phyloP scores from a whole-genome alignment of 2,329 filamentous ascomycete species.

The Aspergillaceae sp. region DNA sequence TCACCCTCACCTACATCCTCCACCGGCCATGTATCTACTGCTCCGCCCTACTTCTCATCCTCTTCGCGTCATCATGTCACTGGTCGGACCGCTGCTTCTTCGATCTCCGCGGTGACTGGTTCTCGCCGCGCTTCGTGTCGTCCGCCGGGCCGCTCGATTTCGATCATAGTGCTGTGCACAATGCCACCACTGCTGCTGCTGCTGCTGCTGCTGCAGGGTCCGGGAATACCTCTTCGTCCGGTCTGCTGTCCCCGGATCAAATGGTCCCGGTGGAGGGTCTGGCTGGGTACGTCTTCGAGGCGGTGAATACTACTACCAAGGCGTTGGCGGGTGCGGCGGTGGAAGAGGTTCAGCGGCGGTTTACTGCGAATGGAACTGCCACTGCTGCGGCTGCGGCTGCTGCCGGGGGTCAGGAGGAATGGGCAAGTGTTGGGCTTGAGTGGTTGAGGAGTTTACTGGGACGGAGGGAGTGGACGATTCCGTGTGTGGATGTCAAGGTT shows the following conservation, averaged over 20 bases:
- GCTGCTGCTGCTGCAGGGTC: background rate
- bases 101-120: slow-evolving; percentile 88
- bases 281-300: slow-evolving; percentile 32
- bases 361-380: slow-evolving; percentile 16
- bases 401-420: slow-evolving; percentile 44
- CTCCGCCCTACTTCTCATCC: slow-evolving; percentile 86
- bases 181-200: background rate
- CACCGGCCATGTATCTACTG: slow-evolving; percentile 97
- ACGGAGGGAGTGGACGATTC: slow-evolving; percentile 78
- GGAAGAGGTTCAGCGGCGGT: slow-evolving; percentile 47
- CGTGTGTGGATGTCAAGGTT: slow-evolving; percentile 82
- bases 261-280: slow-evolving; percentile 21
- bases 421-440: slow-evolving; percentile 71
- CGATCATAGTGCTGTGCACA: slow-evolving; percentile 3
- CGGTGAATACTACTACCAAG: slow-evolving; percentile 61
- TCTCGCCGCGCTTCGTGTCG: slow-evolving; percentile 59
- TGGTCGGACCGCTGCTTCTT: slow-evolving; percentile 89
- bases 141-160: slow-evolving; percentile 1
- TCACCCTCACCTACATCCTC: slow-evolving; percentile 89
- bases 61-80: slow-evolving; percentile 85
- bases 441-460: slow-evolving; percentile 79
- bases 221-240: slow-evolving; percentile 2
- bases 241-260: slow-evolving; percentile 19
- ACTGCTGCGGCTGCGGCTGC: slow-evolving; percentile 9
- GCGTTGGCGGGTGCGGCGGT: slow-evolving; percentile 59